A percentile compares a stretch with the other conserved stretches of the same genome.
phyloP scores from a whole-genome alignment of 2,329 filamentous ascomycete genomes.

The Nothomitra cinnamomea region DNA sequence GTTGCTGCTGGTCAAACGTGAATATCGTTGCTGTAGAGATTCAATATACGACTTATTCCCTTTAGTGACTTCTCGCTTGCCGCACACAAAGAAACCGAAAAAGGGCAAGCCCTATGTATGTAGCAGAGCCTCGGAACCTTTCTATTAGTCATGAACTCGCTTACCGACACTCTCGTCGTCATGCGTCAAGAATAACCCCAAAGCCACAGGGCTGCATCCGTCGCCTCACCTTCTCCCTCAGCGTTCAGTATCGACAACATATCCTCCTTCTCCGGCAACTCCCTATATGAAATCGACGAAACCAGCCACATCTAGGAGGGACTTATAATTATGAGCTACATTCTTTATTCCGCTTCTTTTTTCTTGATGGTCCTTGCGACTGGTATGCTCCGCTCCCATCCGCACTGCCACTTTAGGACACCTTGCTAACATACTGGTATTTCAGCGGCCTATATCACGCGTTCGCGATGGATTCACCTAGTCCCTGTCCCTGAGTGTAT shows the following conservation, averaged over 20 bases:
- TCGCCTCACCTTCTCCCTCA: not conserved
- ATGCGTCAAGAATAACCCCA: not conserved
- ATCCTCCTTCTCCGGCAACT: not conserved
- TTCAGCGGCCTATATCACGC: constrained; percentile 61
- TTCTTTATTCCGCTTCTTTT: constrained; percentile 64
- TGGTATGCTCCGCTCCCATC: constrained; percentile 27
- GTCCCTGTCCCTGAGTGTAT: constrained; percentile 49
- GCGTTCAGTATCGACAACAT: constrained; percentile 11
- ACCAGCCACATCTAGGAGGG: no score
- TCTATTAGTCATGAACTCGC: not conserved
- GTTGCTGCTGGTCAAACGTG: not conserved
- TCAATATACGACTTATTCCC: no score
- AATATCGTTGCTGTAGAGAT: not conserved
- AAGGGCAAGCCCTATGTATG: constrained; percentile 1
- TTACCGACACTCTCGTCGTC: not conserved
- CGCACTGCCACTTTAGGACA: constrained; percentile 6
- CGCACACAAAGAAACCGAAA: not conserved
- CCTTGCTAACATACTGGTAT: constrained; percentile 9
- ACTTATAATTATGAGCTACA: constrained; percentile 47
- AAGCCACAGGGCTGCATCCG: not conserved
- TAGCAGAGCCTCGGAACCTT: not conserved
- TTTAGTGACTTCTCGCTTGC: not conserved
- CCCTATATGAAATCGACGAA: no score
- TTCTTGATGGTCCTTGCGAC: constrained; percentile 55
- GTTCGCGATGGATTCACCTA: constrained; percentile 55